Evolutionary conservation across 331 rosid species (phyloP).

Genomic region (Malus hybrid): DNA sequence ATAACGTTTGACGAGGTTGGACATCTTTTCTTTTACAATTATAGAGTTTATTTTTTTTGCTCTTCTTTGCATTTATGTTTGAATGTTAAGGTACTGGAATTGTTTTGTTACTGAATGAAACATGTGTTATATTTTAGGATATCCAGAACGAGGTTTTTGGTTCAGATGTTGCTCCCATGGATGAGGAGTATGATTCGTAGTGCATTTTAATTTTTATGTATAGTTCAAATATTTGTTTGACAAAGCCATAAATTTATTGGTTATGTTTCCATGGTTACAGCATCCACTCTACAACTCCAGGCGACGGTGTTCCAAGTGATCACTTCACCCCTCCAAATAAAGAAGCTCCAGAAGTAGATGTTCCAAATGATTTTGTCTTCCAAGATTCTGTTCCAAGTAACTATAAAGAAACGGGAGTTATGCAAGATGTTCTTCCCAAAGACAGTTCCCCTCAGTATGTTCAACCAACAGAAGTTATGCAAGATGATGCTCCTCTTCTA

Average conservation of each 20-base stretch:
- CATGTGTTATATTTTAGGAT: conserved; percentile 39
- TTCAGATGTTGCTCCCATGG: conserved; percentile 25
- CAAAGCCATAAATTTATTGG: conserved; percentile 2
- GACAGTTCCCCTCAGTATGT: conserved; percentile 6
- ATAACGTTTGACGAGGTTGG: conserved; percentile 65
- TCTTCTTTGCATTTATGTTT: background rate
- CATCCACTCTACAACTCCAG: conserved; percentile 21
- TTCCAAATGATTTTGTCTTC: too few relatives aligned
- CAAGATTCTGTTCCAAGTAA: too few relatives aligned
- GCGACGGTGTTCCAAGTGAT: background rate
- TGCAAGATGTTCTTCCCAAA: background rate
- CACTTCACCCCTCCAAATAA: background rate
- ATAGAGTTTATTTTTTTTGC: background rate
- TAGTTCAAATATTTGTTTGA: background rate
- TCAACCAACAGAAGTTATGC: conserved; percentile 30
- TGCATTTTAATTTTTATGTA: background rate
- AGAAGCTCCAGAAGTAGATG: too few relatives aligned
- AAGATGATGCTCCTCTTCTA: conserved; percentile 15
- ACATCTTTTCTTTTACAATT: background rate
- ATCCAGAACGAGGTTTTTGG: conserved; percentile 20
- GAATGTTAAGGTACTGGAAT: conserved; percentile 6
- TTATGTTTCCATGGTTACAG: conserved; percentile 26
- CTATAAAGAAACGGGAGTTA: conserved; percentile 6
- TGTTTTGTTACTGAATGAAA: conserved; percentile 5
- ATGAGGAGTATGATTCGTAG: conserved; percentile 42